phyloP scores from a whole-genome alignment of 257 asterid genomes.

The Solanum stenotomum region DNA sequence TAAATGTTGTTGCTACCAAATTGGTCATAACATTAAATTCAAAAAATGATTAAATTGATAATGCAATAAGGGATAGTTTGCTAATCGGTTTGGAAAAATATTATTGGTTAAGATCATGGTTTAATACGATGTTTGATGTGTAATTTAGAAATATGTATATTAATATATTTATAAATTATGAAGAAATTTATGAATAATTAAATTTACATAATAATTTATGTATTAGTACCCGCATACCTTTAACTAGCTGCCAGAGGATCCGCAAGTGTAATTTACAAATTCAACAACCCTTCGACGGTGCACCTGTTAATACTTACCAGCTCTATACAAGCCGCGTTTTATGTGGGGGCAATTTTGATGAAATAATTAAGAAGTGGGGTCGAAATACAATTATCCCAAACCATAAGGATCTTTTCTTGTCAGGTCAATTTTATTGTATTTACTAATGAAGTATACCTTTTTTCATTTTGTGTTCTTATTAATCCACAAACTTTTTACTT shows the following conservation, averaged over 20 bases:
- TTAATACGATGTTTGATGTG: background rate
- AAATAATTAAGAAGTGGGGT: background rate
- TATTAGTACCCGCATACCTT: background rate
- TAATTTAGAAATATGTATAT: too few relatives aligned
- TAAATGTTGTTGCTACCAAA: background rate
- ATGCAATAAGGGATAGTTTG: background rate
- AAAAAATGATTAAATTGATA: background rate
- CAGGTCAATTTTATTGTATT: background rate
- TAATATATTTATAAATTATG: too few relatives aligned
- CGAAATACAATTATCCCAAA: background rate
- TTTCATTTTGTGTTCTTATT: background rate
- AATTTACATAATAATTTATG: background rate
- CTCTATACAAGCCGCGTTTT: background rate
- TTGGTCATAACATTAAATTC: background rate
- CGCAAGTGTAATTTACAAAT: background rate
- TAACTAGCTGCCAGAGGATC: background rate
- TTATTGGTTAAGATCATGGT: too few relatives aligned
- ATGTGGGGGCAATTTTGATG: background rate
- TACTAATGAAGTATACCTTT: background rate
- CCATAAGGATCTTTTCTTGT: background rate
- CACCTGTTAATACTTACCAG: background rate
- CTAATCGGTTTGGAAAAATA: background rate
- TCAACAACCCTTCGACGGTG: background rate
- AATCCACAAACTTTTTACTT: background rate
- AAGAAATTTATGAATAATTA: too few relatives aligned